Percentiles rank a stretch among this genome's conserved stretches.
phyloP scores from a whole-genome alignment of 148 eudicot genomes.

The Rhododendron williamsianum region DNA sequence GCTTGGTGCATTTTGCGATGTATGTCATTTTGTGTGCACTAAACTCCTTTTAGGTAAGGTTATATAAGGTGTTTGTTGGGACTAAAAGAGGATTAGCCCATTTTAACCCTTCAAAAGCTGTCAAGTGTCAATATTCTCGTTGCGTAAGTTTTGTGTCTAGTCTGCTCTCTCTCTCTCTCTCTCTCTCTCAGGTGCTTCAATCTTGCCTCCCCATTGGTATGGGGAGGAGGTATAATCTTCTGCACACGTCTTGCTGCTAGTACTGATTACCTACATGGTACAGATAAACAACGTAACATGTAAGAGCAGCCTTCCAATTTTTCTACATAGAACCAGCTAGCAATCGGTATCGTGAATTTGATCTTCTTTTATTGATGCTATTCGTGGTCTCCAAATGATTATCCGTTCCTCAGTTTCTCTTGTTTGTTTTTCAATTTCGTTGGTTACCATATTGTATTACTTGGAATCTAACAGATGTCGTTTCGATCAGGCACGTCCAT shows the following conservation, averaged over 20 bases:
- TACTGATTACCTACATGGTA: not conserved
- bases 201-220: not conserved
- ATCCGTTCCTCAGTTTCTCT: not conserved
- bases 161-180: not conserved
- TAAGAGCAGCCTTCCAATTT: not conserved
- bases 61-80: not conserved
- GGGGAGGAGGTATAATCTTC: not conserved
- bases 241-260: not conserved
- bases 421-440: not conserved
- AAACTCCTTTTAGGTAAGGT: not conserved
- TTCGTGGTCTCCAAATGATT: not conserved
- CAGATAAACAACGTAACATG: not conserved
- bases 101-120: not conserved
- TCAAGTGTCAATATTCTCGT: not conserved
- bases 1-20: not conserved
- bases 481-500: slow-evolving; percentile 65
- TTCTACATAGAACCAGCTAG: not conserved
- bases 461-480: not conserved
- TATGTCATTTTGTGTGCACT: not conserved
- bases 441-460: not conserved
- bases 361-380: not conserved
- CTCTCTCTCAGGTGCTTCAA: not conserved
- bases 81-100: not conserved
- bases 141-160: not conserved
- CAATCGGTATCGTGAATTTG: not conserved